Percentiles rank a stretch among this genome's conserved stretches.
phyloP scores from a whole-genome alignment of 192 early-diverging fungal genomes.

The Dimargaris cristalligena region DNA sequence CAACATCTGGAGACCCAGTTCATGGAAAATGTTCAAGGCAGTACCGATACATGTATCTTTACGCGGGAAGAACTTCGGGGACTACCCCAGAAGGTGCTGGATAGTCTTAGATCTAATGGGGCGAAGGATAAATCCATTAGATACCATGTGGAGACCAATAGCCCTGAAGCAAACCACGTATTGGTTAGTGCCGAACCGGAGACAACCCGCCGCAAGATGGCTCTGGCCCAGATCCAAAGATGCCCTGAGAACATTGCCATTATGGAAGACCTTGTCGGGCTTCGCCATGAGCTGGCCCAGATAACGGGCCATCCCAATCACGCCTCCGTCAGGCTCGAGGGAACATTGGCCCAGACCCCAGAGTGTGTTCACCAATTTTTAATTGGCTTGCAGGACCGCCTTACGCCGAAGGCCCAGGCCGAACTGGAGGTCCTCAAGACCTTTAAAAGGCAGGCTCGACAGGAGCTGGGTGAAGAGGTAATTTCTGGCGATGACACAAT shows the following conservation, averaged over 20 bases:
- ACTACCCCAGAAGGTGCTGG: constrained; percentile 52
- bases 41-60: constrained; percentile 29
- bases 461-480: constrained; percentile 28
- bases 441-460: constrained; percentile 39
- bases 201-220: constrained; percentile 31
- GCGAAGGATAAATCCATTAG: constrained; percentile 44
- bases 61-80: constrained; percentile 48
- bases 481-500: constrained; percentile 35
- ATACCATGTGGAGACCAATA: constrained; percentile 60
- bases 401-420: constrained; percentile 33
- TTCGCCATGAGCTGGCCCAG: constrained; percentile 33
- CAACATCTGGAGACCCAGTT: constrained; percentile 53
- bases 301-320: constrained; percentile 57
- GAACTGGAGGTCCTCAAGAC: constrained; percentile 45
- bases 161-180: constrained; percentile 32
- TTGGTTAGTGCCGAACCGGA: constrained; percentile 32
- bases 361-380: constrained; percentile 48
- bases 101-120: constrained; percentile 31
- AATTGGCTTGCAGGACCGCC: constrained; percentile 33
- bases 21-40: constrained; percentile 50
- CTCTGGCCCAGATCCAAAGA: constrained; percentile 31
- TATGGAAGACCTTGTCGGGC: constrained; percentile 34
- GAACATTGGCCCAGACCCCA: constrained; percentile 65
- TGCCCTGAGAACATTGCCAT: constrained; percentile 42
- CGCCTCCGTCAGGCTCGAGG: constrained; percentile 49